Evolutionary conservation across 805 yeast genomes (phyloP), one percentile per base, ranked within the genome.

Genomic region (Grigorovia transvaalensis): DNA sequence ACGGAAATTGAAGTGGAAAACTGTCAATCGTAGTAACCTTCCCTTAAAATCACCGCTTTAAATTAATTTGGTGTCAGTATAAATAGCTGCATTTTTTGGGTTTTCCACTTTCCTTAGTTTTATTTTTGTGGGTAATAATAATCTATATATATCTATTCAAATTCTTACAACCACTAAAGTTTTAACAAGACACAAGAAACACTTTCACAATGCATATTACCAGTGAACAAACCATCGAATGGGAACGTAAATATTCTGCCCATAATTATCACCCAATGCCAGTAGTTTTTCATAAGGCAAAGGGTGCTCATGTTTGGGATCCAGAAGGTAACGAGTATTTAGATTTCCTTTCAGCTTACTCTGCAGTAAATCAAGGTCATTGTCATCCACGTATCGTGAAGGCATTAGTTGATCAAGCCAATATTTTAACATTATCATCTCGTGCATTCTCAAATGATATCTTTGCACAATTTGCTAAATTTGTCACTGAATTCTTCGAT

Each of bases 291-390:
- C 77, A 85, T 62, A 82, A 77, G 63, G 98, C 96, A 15, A 57
- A 68, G 54, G 98, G 98, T 48, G 96, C 96, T 29, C 84, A 87
- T 58, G 96, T 91, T 20, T 91, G 96, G 96, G 98, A 91, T 68
- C 96, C 97, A 8, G 98, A 91, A 71, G 97, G 96, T 57, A 87
- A 84, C 43, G 90, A 89, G 67, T 91, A 90, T 70, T 74, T 91
- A 57, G 98, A 91, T 70, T 91, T 91, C 65, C 73, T 91, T 54
- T 85, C 95, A 17, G 97, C 97, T 12, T 91, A 91, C 71, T 88
- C 96, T 29, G 98, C 98, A 5, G 96, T 91, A 38, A 91, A 91
- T 74, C 97, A 91, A 71, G 98, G 98, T 54, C 98, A 91, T 69
- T 90, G 97, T 68, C 98, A 91, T 68, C 97, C 98, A 52, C 82